Base-by-base conservation (phyloP, 2,329 filamentous ascomycete genomes). In the Calonectria leucothoes region DNA sequence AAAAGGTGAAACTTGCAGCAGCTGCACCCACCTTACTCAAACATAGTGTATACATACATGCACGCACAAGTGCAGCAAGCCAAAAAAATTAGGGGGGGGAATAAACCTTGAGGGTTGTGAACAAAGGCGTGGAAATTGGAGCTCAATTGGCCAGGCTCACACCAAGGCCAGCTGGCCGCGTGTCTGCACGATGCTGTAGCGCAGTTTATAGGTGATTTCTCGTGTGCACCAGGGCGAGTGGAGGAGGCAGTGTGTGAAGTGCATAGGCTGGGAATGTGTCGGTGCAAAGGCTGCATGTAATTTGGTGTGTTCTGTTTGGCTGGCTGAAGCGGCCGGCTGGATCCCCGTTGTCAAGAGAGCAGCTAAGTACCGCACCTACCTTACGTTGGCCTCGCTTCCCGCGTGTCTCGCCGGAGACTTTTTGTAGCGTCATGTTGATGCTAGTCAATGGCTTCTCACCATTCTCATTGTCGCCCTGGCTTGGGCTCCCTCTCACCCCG, bases 111-210 rank as follows among this genome's bases (percentile, higher is more conserved):
- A 61, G 42, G 70, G 61, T 55, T 57, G 66, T 42, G 59, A 61
- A 52, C 49, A 59, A 63, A 61, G 51, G 39, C 61, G n/a, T n/a
- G 27, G 51, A 57, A 25, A 35, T 59, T 55, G 37, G 20, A 31
- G 39, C 37, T 51, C 51, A 29, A 69, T 72, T 72, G 70, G 70
- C 39, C 33, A 39, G 25, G 31, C 39, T 27, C 27, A 66, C 51
- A 66, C 66, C 59, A 72, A 51, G 64, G 59, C 35, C 49, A 69
- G 70, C 70, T 49, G 66, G 70, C 70, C 70, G 70, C 70, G 70
- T 72, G 70, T 72, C 70, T 64, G 59, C 52, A 66, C 33, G 66
- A 59, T 64, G 67, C 67, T 48, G 39, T 64, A 48, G 70, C 49
- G 65, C 63, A 68, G 65, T 48, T 57, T 57, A 66, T 63, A 59